phyloP scores from a whole-genome alignment of 441 rosid genomes.

The Francoa sonchifolia region DNA sequence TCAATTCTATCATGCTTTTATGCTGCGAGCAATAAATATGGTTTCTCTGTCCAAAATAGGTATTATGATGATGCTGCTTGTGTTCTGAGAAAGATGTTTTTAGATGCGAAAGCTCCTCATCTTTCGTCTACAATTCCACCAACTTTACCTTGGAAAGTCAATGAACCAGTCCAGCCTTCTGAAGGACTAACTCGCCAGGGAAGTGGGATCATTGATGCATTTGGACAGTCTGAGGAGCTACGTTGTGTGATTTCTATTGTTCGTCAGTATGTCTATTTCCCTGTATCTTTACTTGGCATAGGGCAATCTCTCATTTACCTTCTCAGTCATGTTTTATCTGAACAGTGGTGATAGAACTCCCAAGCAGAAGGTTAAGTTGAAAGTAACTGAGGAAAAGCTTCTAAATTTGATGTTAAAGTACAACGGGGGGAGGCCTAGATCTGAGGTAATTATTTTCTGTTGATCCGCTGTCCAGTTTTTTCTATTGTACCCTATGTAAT shows the following conservation, averaged over 20 bases:
- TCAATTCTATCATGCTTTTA: constrained; percentile 5
- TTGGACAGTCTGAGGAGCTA: constrained; percentile 96
- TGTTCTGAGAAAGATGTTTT: constrained; percentile 89
- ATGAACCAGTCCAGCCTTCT: constrained; percentile 67
- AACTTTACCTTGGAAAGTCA: constrained; percentile 85
- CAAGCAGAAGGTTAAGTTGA: constrained; percentile 98
- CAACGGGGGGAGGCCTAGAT: constrained; percentile 95
- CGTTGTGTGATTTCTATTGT: constrained; percentile 95
- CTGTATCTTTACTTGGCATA: constrained; percentile 5
- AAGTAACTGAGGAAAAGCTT: constrained; percentile 94
- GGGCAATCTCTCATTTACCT: constrained; percentile 6
- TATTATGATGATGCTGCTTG: constrained; percentile 99
- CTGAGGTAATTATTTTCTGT: constrained; percentile 50
- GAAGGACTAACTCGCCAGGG: constrained; percentile 98
- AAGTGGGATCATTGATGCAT: constrained; percentile 92
- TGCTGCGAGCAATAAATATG: constrained; percentile 11
- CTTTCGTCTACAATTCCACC: constrained; percentile 91
- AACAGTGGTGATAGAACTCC: constrained; percentile 99
- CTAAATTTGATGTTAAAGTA: constrained; percentile 91
- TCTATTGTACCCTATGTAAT: constrained; percentile 1
- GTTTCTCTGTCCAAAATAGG: constrained; percentile 26
- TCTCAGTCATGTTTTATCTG: constrained; percentile 15
- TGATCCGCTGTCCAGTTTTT: background rate
- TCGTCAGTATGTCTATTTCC: constrained; percentile 66
- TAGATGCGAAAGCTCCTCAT: constrained; percentile 99